Evolutionary conservation across 2,329 filamentous ascomycete species (phyloP), one percentile per base, ranked within the genome.

Genomic region (Penicillium corylophilum): DNA sequence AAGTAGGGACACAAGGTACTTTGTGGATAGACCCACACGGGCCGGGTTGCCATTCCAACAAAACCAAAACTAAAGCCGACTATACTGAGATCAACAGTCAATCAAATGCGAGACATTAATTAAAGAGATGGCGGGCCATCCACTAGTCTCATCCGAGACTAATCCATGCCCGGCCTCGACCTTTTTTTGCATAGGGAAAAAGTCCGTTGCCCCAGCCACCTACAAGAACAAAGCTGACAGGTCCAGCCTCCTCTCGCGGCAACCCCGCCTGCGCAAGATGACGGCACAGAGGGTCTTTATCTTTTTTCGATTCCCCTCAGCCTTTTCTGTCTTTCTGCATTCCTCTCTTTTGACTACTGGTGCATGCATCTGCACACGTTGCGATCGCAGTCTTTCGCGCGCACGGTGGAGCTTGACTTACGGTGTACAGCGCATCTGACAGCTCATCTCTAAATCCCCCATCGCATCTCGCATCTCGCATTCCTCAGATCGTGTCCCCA

Each of bases 181-280:
- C 18, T 18, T 4, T 20, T 31, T 36, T 16, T 3, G 26, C 29
- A 36, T 41, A 13, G 10, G 35, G 15, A 35, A 28, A 29, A 35
- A 24, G 35, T 31, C 22, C 29, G 53, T 51, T 55, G 57, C 61
- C 66, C 67, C 60, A 70, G 67, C 67, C 67, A 65, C 67, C 65
- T 49, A 55, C 46, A 60, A 54, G 33, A 26, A 42, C 28, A 41
- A 39, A 41, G 42, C 40, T 64, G 51, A 66, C 57, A 67, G 58
- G 66, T 61, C 67, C 67, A 69, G 66, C 67, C 67, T 66, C 66
- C 58, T 50, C 18, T 38, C 41, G 33, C 46, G 23, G 33, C n/a
- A 22, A 7, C 12, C 33, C 48, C 56, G 43, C 51, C 55, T 48
- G 46, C 55, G 50, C 42, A 55, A 53, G 44, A 61, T 54, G 56